Evolutionary conservation across 163 green algal genomes (phyloP), one percentile per base, ranked within the genome.

Genomic region (Picocystis sp.): DNA sequence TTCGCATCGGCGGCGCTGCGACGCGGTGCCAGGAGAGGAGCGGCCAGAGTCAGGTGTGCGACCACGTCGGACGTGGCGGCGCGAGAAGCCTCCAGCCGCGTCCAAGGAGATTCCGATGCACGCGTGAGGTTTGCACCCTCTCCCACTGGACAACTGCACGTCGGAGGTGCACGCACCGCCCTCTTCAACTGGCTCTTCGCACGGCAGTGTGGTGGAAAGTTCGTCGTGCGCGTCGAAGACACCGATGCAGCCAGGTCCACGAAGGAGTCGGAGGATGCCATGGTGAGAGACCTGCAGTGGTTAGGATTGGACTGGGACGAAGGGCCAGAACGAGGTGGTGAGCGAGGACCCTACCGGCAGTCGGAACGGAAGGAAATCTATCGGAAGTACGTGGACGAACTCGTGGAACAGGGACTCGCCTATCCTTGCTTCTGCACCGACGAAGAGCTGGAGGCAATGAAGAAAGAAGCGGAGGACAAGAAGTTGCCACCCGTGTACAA

Each of bases 381-480:
- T 69, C 83, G 86, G 58, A 43, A 81, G 61, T 83, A 87, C 48
- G 84, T 86, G 17, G 71, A 93, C 51, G 63, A 82, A 55, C 72
- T 93, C 50, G 67, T 91, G 22, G 67, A 71, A 41, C 25, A 68
- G 24, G 81, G 79, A 15, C 34, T 75, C 45, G 91, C 80, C n/a
- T 99, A 97, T 71, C 81, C 76, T 46, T 96, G 86, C 80, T 99
- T 99, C 79, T 97, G 91, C 83, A 95, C 81, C 3, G 90, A 99
- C 53, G 87, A 94, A 66, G 90, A 97, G 72, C 65, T 96, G 22
- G 75, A 81, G 35, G 59, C 45, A n/a, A 92, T 92, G 82, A 91
- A 86, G 67, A 67, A 64, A 50, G 79, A 94, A 17, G 83, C 86
- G 3, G 86, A 93, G 71, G 77, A 65, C 44, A 81, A 92, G 60